Evolutionary conservation across 371 early-diverging fungal genomes (phyloP).

Genomic region (Syncephalastrum contaminatum): DNA sequence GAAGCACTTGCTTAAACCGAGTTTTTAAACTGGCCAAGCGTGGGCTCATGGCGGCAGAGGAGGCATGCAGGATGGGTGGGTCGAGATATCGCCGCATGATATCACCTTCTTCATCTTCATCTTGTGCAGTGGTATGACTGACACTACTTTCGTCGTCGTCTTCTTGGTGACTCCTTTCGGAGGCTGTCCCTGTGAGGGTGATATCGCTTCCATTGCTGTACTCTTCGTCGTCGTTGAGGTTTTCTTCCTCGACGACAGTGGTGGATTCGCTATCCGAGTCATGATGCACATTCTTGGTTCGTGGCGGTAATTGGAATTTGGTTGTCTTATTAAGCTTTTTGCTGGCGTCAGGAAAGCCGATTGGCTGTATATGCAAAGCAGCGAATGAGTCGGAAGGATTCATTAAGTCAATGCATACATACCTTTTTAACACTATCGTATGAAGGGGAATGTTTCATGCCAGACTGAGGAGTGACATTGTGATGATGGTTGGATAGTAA

Average conservation of each 20-base stretch:
- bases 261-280: constrained; percentile 7
- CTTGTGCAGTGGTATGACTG: neutral
- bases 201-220: constrained; percentile 5
- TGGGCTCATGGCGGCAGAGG: neutral
- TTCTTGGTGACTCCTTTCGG: neutral
- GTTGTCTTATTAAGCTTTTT: neutral
- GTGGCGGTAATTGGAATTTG: neutral
- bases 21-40: constrained; percentile 2
- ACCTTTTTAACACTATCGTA: no score
- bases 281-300: neutral
- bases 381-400: neutral
- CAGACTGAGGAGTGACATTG: neutral
- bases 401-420: no score
- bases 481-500: neutral
- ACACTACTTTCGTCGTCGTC: neutral
- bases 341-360: neutral
- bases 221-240: neutral
- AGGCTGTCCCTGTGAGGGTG: constrained; percentile 1
- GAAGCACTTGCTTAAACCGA: constrained; percentile 6
- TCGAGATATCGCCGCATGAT: neutral
- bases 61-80: neutral
- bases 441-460: no score
- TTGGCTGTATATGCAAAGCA: neutral
- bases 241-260: neutral
- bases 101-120: no score